Base-by-base conservation (phyloP, 228 moss, liverwort and hornwort species). In the Sphagnum fallax region DNA sequence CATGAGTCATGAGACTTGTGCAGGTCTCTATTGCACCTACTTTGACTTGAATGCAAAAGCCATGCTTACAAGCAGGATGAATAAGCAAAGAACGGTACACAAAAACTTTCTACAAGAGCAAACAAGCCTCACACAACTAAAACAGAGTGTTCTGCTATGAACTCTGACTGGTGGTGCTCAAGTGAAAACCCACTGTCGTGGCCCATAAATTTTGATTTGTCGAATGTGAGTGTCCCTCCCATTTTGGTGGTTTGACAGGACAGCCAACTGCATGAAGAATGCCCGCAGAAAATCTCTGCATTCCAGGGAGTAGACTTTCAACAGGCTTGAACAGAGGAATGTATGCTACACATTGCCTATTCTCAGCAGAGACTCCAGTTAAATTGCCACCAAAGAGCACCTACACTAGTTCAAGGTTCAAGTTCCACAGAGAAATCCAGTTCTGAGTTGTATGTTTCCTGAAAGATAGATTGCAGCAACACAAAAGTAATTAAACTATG, bases 181-280 rank as follows among this genome's bases (percentile, higher is more conserved):
- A 61, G 14, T n/a, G 7, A 49, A 75, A 64, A 81, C 97, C 87
- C 80, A 97, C 97, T 94, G 94, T 64, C 90, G 87, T 50, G 98
- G 98, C 62, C 98, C 98, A 66, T 77, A 98, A 51, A 98, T 88
- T 64, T 89, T 90, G 59, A 98, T 98, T 69, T 98, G 94, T 51
- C 93, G 89, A 75, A 98, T 83, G 69, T 94, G 98, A 16, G 98
- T 98, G 72, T 98, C 98, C 71, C 98, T 87, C 63, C 98, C 94
- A 75, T 93, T 98, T 80, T 98, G 94, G 70, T 98, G 98, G 68
- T 98, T 98, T 14, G 98, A 98, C 57, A 98, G 74, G 52, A 98
- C 90, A 53, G 86, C 94, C 67, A 98, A 65, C 73, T 98, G 98
- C 81, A 98, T 83, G 76, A 98, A 79, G 72, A 98, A 98, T 51